Conservation (phyloP, 106 monocot species). For the Acorus gramineus region DNA sequence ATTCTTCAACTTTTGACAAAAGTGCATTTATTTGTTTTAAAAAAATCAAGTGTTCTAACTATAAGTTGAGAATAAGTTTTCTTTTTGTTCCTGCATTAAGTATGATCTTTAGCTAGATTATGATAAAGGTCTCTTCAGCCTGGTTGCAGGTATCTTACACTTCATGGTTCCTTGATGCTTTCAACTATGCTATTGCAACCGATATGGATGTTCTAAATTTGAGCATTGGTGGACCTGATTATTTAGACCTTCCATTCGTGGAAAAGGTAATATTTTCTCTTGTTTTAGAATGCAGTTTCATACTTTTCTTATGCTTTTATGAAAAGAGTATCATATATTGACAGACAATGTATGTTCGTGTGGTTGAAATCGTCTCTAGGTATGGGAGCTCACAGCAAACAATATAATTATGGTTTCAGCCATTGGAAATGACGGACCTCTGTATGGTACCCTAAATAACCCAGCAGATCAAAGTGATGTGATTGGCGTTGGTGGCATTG, state of each 20-base stretch:
- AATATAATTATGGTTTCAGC: constrained; percentile 99
- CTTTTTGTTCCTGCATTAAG: constrained; percentile 1
- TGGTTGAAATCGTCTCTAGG: constrained; percentile 28
- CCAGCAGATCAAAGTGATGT: constrained; percentile 99
- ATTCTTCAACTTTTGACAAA: no score
- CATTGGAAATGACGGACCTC: constrained; percentile 97
- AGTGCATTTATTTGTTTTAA: no score
- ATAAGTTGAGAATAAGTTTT: no score
- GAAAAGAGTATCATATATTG: not conserved
- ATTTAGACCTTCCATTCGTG: constrained; percentile 97
- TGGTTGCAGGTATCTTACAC: constrained; percentile 99
- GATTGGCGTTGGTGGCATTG: constrained; percentile 98
- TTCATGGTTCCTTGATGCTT: constrained; percentile 99
- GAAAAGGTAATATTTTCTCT: constrained; percentile 60
- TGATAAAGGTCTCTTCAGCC: constrained; percentile 76
- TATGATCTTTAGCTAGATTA: constrained; percentile 19
- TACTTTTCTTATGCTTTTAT: not conserved
- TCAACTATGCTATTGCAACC: constrained; percentile 98
- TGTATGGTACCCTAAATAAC: constrained; percentile 97
- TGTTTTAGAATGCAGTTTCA: not conserved
- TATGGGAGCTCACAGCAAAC: constrained; percentile 99
- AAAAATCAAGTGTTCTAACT: no score
- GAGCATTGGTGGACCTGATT: constrained; percentile 99
- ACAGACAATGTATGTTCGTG: not conserved
- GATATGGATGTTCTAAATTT: constrained; percentile 98